Base-by-base conservation (phyloP, 805 yeast genomes). In the Dipodascopsis uninucleata region DNA sequence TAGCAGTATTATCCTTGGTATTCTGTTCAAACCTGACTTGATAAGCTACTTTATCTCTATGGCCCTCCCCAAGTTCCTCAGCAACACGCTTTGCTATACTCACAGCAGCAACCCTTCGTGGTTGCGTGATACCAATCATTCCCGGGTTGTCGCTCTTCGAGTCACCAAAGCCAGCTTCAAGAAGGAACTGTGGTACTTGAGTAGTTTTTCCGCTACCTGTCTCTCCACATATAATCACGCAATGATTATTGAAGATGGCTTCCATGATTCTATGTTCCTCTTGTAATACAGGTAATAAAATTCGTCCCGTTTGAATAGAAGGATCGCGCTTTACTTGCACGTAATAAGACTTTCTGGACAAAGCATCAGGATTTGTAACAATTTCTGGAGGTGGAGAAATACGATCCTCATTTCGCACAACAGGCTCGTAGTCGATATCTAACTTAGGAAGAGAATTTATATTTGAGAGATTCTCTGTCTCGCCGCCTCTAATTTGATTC, bases 161-260 rank as follows among this genome's bases (percentile, higher is more conserved):
- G 34, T 67, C 63, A 4, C 96, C 97, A 61, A 82, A 90, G 1
- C 97, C 97, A 0, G 95, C 78, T 65, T 93, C 99, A 60, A 80
- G 87, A 35, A 93, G 66, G 59, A 93, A 93, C 62, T 93, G 99
- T 0, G 99, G 98, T 4, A 93, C 89, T 66, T 93, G 99, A 0
- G 99, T 93, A 1, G 98, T 93, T 64, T 93, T 93, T 66, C 98
- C 98, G 2, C 97, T 88, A 58, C 98, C 98, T 1, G 98, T 93
- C 58, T 89, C 97, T 72, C 98, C 98, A 69, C 97, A 90, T 21
- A 93, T 74, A 10, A 93, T 82, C 0, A 89, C 79, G 49, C 90
- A 83, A 58, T 89, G 96, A 60, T 90, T 85, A 59, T 90, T 94
- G 61, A 85, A 85, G 39, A 93, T 77, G 1, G 96, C 95, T 62